Evolutionary conservation across 805 yeast species (phyloP).

Genomic region (Ogataea minuta): DNA sequence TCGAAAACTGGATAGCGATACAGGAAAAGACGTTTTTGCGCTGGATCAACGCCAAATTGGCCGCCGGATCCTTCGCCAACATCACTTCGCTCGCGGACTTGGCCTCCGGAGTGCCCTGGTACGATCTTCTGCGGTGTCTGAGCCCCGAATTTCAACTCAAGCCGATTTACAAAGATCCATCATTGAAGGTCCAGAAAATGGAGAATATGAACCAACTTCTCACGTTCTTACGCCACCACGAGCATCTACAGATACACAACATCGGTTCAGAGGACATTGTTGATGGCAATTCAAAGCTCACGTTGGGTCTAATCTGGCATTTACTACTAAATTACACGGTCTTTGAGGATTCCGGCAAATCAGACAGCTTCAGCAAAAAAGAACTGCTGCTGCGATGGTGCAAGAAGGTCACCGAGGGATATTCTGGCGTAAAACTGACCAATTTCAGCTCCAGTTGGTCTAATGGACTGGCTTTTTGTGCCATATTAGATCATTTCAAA

Average conservation of each 20-base stretch:
- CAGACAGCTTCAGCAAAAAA: conserved; percentile 26
- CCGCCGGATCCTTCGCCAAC: conserved; percentile 13
- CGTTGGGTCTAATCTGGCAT: conserved; percentile 50
- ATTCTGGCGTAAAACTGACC: conserved; percentile 36
- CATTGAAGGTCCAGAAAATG: conserved; percentile 42
- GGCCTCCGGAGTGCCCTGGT: conserved; percentile 40
- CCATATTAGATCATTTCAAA: conserved; percentile 41
- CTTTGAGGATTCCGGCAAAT: conserved; percentile 14
- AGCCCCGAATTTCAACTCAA: conserved; percentile 18
- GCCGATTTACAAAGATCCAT: conserved; percentile 38
- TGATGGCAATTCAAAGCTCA: conserved; percentile 47
- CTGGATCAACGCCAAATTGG: conserved; percentile 46
- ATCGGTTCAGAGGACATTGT: conserved; percentile 50
- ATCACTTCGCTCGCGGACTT: conserved; percentile 36
- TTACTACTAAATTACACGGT: conserved; percentile 41
- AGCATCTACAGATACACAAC: conserved; percentile 39
- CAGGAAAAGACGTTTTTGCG: conserved; percentile 50
- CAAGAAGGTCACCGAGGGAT: conserved; percentile 41
- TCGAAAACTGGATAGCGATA: conserved; percentile 39
- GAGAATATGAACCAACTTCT: conserved; percentile 46
- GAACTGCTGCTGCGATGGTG: conserved; percentile 54
- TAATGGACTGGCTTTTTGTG: conserved; percentile 47
- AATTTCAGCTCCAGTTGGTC: conserved; percentile 61
- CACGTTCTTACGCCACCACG: conserved; percentile 39
- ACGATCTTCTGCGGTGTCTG: conserved; percentile 37